Percentiles rank a stretch among this genome's conserved stretches.
Conservation (phyloP, 768 basidiomycete genomes). For the Sporobolomyces roseus region DNA sequence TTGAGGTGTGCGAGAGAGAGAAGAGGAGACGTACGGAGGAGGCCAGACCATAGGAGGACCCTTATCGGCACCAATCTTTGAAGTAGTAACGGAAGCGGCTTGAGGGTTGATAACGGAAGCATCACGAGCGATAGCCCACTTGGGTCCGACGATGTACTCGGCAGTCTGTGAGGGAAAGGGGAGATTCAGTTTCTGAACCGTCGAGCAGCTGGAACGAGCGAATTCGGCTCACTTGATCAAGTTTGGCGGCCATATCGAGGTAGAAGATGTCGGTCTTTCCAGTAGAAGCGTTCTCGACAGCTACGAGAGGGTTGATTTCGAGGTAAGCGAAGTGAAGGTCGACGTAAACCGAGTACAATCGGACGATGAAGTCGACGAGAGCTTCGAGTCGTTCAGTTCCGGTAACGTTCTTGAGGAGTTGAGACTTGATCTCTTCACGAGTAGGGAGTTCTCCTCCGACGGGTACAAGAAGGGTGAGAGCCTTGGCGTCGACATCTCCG, state of each 20-base stretch:
- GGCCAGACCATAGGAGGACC: constrained; percentile 86
- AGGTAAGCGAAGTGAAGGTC: constrained; percentile 99
- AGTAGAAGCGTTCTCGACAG: constrained; percentile 69
- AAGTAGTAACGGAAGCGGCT: constrained; percentile 50
- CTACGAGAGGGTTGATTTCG: constrained; percentile 97
- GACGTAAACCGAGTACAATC: constrained; percentile 94
- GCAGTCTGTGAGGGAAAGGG: constrained; percentile 58
- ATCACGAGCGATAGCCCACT: constrained; percentile 97
- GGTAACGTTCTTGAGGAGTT: constrained; percentile 79
- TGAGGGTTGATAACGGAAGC: constrained; percentile 65
- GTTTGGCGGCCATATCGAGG: constrained; percentile 99
- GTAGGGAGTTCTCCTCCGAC: constrained; percentile 74
- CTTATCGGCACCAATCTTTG: constrained; percentile 73
- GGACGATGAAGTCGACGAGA: constrained; percentile 87
- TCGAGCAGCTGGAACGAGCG: neutral
- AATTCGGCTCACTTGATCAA: constrained; percentile 79
- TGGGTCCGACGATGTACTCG: constrained; percentile 94
- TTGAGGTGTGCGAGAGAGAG: constrained; percentile 56
- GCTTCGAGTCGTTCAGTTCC: constrained; percentile 75
- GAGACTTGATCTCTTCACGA: constrained; percentile 66
- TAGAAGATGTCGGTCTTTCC: constrained; percentile 79
- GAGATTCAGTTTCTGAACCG: neutral
- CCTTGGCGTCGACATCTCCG: constrained; percentile 97
- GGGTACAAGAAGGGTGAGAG: constrained; percentile 77
- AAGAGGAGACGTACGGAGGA: constrained; percentile 22